These are phyloP conservation scores for Fusarium bactridioides DNA, from an alignment of 2,329 filamentous ascomycete species.

Conservation along the genomic window DNA sequence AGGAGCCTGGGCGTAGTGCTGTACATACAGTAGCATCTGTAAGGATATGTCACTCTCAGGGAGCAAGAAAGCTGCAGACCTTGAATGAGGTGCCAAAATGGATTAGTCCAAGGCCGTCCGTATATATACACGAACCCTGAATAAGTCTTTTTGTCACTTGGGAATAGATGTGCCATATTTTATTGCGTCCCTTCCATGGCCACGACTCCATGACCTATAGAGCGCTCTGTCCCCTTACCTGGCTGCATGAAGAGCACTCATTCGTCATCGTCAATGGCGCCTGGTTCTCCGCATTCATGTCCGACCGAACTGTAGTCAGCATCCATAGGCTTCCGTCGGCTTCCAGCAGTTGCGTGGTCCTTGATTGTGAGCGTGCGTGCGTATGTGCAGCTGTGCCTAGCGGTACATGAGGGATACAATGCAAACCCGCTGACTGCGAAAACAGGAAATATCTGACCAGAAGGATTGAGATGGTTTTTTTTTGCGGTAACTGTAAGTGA, in stretches of 20 bases:
- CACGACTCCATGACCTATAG: background rate
- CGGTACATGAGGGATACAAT: slow-evolving; percentile 2
- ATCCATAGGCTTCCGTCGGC: slow-evolving; percentile 21
- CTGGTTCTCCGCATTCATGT: slow-evolving; percentile 16
- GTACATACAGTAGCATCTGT: slow-evolving; percentile 4
- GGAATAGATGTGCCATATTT: background rate
- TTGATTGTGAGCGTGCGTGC: background rate
- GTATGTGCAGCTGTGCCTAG: slow-evolving; percentile 8
- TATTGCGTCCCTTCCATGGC: background rate
- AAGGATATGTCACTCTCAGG: background rate
- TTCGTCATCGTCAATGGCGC: slow-evolving; percentile 26
- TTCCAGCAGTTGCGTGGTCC: slow-evolving; percentile 12
- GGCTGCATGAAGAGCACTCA: slow-evolving; percentile 7
- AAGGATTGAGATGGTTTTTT: background rate
- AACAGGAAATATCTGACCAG: background rate
- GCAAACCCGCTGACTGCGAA: background rate
- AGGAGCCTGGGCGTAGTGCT: background rate
- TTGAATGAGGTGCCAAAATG: background rate
- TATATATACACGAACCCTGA: too few relatives aligned
- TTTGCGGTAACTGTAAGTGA: background rate
- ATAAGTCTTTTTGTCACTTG: background rate
- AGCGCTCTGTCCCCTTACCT: background rate
- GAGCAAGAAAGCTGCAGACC: background rate
- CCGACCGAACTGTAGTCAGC: background rate
- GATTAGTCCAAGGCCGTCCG: background rate